phyloP scores from a whole-genome alignment of 768 basidiomycete genomes.

The Boletus reticuloceps region DNA sequence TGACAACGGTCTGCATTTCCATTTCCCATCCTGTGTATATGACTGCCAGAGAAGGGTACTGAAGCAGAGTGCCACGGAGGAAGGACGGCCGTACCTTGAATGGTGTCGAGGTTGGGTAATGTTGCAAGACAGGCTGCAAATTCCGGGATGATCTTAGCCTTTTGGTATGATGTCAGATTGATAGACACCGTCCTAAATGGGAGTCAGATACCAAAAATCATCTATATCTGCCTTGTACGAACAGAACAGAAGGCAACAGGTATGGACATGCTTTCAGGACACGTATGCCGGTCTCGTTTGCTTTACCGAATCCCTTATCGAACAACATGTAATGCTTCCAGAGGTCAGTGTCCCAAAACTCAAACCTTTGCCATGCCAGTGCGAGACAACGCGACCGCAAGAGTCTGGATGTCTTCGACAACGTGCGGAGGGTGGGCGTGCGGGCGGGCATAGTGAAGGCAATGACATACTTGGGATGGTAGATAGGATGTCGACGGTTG shows the following conservation, averaged over 20 bases:
- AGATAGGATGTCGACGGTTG: too few relatives aligned
- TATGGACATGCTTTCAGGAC: conserved; percentile 4
- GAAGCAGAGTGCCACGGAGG: background rate
- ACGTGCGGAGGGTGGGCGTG: background rate
- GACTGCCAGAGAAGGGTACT: background rate
- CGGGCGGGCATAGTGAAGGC: background rate
- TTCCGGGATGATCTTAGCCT: background rate
- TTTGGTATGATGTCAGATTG: background rate
- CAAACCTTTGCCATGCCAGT: conserved; percentile 11
- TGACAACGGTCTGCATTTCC: background rate
- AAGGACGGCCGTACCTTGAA: conserved; percentile 1
- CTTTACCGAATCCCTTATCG: background rate
- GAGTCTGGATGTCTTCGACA: conserved; percentile 6
- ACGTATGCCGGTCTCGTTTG: background rate
- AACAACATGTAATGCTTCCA: background rate
- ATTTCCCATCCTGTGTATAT: background rate
- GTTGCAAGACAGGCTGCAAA: conserved; percentile 5
- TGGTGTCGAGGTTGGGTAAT: conserved; percentile 4
- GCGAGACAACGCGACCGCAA: conserved; percentile 11
- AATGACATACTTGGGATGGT: too few relatives aligned
- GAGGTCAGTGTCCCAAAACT: background rate
- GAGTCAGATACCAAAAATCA: background rate
- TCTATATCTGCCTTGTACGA: background rate
- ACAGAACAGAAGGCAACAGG: conserved; percentile 4
- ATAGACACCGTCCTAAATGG: background rate